Base-by-base conservation (phyloP, 176 grass and related monocot species). In the Hyparrhenia diplandra region DNA sequence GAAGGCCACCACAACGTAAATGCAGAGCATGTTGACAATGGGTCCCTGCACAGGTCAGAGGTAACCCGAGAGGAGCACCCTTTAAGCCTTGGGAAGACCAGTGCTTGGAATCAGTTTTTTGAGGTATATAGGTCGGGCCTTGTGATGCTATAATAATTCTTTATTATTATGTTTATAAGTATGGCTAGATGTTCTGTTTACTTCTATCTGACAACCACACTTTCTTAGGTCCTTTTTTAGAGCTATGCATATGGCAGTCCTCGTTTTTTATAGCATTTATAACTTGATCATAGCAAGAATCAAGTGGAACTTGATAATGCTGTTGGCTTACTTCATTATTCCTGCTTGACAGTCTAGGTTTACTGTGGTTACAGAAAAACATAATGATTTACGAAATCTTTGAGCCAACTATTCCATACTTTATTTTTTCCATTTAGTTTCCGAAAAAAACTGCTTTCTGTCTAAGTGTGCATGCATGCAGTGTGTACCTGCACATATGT, bases 51-150 rank as follows among this genome's bases (percentile, higher is more conserved):
- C 40, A 90, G 95, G 80, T 94, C 88, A 34, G 76, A 85, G 30
- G 84, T 90, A 75, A 79, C 74, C 27, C 78, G 75, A 72, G 88
- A 75, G 63, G 92, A 98, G 69, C 95, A 97, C 82, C 92, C 95
- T 64, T 78, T 97, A 82, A 94, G 92, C 84, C 81, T 91, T 68
- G 90, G 88, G 88, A 90, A 94, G 74, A 78, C 92, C 20, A 94
- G 90, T 37, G 71, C 84, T 42, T 94, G 88, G 92, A 89, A 94
- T 85, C 90, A 94, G 12, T 46, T 92, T n/a, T n/a, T 92, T 65
- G 83, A 92, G 90, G 95, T 98, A 85, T 30, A 40, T 36, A 34
- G 32, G n/a, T n/a, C n/a, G 31, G 31, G 12, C 64, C 45, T 47
- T 59, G 23, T 25, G n/a, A 55, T 74, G 18, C 10, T 81, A n/a